Evolutionary conservation across 768 basidiomycete genomes (phyloP).

Genomic region (Serendipita indica): DNA sequence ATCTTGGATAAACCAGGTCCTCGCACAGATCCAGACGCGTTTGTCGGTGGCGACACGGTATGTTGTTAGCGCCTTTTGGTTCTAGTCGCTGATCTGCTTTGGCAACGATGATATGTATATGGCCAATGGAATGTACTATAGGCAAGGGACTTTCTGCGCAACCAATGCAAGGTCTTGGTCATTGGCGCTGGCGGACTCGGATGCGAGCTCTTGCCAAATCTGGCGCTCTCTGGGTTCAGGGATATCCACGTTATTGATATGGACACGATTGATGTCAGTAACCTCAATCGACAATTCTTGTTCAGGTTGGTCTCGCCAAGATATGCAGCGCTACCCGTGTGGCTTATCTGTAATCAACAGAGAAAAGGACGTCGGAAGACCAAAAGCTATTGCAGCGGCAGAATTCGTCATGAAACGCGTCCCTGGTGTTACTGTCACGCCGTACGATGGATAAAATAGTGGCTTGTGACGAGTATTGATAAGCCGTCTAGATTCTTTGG

Average conservation of each 20-base stretch:
- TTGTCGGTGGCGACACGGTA: conserved; percentile 69
- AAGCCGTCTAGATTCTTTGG: conserved; percentile 59
- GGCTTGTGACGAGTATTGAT: conserved; percentile 6
- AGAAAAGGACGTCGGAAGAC: conserved; percentile 78
- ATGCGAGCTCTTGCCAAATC: conserved; percentile 89
- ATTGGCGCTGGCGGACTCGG: conserved; percentile 97
- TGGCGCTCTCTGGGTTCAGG: conserved; percentile 92
- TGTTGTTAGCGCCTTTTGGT: conserved; percentile 18
- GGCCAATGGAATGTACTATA: conserved; percentile 20
- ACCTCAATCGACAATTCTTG: conserved; percentile 93
- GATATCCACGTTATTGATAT: conserved; percentile 99
- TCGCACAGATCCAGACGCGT: conserved; percentile 62
- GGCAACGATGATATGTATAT: too few species aligned
- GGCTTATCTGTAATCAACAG: conserved; percentile 25
- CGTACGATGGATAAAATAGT: conserved; percentile 33
- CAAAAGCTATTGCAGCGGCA: conserved; percentile 88
- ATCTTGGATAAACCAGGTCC: conserved; percentile 77
- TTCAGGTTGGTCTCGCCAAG: conserved; percentile 48
- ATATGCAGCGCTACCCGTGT: too few species aligned
- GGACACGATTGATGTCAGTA: conserved; percentile 99
- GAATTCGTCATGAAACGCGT: conserved; percentile 96
- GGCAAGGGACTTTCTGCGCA: conserved; percentile 79
- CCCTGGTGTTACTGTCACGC: conserved; percentile 89
- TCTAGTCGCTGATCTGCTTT: too few species aligned
- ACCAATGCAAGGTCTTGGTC: conserved; percentile 81